Conservation (phyloP, 805 yeast genomes). For the Cyberlindnera sargentensis region DNA sequence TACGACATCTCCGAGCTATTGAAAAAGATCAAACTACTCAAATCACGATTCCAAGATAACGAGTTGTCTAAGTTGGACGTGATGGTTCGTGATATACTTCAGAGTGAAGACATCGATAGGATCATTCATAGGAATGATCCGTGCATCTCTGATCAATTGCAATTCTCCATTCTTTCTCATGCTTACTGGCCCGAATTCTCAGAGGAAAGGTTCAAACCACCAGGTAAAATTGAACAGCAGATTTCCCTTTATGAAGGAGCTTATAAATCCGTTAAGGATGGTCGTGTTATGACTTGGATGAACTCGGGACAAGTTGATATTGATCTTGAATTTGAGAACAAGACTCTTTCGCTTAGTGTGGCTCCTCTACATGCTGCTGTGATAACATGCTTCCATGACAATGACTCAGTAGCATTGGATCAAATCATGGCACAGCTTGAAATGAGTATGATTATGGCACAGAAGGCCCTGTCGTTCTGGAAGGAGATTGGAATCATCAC, state of each 20-base stretch:
- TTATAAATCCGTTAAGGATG: conserved; percentile 42
- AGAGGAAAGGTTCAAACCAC: conserved; percentile 32
- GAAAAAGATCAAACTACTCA: conserved; percentile 44
- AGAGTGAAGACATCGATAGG: conserved; percentile 43
- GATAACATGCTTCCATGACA: conserved; percentile 39
- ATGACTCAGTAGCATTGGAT: conserved; percentile 21
- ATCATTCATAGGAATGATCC: conserved; percentile 25
- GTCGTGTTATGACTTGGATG: conserved; percentile 51
- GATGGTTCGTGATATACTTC: conserved; percentile 69
- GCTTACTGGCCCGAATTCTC: conserved; percentile 65
- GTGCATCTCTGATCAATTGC: conserved; percentile 27
- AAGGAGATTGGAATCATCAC: conserved; percentile 45
- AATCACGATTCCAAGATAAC: conserved; percentile 56
- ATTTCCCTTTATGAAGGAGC: conserved; percentile 37
- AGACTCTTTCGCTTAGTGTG: conserved; percentile 37
- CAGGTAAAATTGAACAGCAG: conserved; percentile 34
- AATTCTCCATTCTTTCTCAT: conserved; percentile 63
- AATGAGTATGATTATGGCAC: conserved; percentile 36
- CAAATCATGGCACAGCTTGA: conserved; percentile 30
- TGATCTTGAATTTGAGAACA: conserved; percentile 48
- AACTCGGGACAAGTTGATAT: conserved; percentile 57
- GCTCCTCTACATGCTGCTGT: conserved; percentile 67
- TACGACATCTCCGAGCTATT: conserved; percentile 35
- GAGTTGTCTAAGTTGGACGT: conserved; percentile 69
- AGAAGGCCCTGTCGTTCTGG: conserved; percentile 53